Evolutionary conservation across 2,329 filamentous ascomycete species (phyloP).

Genomic region (Elsinoe perseae): DNA sequence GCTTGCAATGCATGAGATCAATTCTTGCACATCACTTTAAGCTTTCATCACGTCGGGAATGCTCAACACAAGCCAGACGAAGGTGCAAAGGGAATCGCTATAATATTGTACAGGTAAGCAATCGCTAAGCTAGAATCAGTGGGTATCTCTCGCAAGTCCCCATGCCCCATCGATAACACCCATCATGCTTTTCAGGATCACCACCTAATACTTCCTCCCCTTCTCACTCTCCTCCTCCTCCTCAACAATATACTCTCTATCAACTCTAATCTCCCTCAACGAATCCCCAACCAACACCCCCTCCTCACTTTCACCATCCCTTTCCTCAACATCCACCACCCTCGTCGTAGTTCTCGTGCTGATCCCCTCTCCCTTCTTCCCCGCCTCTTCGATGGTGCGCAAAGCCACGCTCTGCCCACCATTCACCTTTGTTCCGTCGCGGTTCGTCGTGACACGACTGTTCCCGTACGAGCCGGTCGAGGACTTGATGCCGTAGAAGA

Average conservation of each 20-base stretch:
- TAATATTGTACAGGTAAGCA: neutral
- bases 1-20: neutral
- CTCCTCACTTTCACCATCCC: neutral
- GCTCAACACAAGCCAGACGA: neutral
- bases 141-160: neutral
- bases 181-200: neutral
- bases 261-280: neutral
- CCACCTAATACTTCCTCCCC: neutral
- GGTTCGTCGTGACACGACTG: neutral
- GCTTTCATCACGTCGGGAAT: neutral
- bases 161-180: neutral
- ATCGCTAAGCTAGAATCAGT: neutral
- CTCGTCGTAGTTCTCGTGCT: neutral
- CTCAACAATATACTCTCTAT: slow-evolving; percentile 1
- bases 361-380: neutral
- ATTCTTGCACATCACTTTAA: neutral
- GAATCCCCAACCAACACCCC: neutral
- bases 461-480: neutral
- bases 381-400: neutral
- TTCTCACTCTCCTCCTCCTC: neutral
- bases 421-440: slow-evolving; percentile 17
- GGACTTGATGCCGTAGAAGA: slow-evolving; percentile 10
- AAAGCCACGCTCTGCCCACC: slow-evolving; percentile 4
- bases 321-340: neutral
- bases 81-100: neutral